Base-by-base conservation (phyloP, 495 filamentous ascomycete species). In the Aspergillus heteromorphus region DNA sequence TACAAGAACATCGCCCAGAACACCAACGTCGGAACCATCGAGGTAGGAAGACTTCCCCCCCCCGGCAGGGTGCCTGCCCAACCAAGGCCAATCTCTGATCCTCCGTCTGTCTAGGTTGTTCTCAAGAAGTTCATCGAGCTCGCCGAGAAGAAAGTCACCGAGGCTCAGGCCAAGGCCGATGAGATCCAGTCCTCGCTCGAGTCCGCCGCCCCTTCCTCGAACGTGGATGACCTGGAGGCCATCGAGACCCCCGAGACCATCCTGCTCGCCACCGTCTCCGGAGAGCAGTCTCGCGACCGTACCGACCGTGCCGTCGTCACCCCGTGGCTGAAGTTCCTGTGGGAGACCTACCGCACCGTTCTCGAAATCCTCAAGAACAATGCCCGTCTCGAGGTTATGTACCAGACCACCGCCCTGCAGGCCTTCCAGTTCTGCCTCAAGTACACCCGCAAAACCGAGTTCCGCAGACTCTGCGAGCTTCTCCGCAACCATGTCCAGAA, bases 1-100 rank as follows among this genome's bases (percentile, higher is more conserved):
- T 98, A 98, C 82, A 98, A 98, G 82, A 98, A 98, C 69, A 96
- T 96, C 60, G 89, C 90, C 45, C 93, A 98, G 73, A 98, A 97
- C 75, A 96, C 92, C 60, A 98, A 96, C 64, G 92, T 98, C 50
- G 91, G 85, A 61, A 97, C 95, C 31, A 98, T 98, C 70, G 93
- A 98, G 83, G 87, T 90, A 78, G 23, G 42, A 21, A 54, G 45
- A 45, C 31, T 14, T 36, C 23, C 6, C 20, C 8, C 21, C 48
- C 10, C 10, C 18, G 11, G 0, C 40, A 23, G 14, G 23, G 27
- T 21, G n/a, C n/a, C n/a, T n/a, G n/a, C n/a, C n/a, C n/a, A n/a
- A n/a, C n/a, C n/a, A n/a, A n/a, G n/a, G n/a, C 40, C 38, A 51
- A 47, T 49, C 13, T 10, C 38, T 9, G 23, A 34, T n/a, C 34